phyloP scores from a whole-genome alignment of 331 rosid species.

The Telfairia occidentalis region DNA sequence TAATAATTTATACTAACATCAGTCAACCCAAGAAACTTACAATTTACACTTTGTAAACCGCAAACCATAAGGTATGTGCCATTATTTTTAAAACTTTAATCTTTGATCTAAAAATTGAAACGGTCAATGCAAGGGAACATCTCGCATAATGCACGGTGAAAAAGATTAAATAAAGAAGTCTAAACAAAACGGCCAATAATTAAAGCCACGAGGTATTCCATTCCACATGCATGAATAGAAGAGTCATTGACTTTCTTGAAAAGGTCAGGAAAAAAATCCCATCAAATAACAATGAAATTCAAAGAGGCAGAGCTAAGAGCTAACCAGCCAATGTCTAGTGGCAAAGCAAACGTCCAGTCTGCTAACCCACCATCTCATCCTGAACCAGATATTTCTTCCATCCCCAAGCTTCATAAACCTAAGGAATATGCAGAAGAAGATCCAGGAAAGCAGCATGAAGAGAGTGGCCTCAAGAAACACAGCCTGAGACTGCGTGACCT shows the following conservation, averaged over 20 bases:
- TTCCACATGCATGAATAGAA: neutral
- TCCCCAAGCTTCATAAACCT: slow-evolving; percentile 55
- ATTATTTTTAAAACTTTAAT: neutral
- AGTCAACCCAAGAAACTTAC: neutral
- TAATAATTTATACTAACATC: neutral
- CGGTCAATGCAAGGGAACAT: neutral
- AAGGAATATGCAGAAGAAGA: slow-evolving; percentile 41
- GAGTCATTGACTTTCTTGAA: neutral
- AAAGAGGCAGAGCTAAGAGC: slow-evolving; percentile 23
- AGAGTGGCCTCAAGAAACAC: slow-evolving; percentile 86
- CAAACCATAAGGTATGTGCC: neutral
- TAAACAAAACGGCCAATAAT: neutral
- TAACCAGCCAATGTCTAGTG: slow-evolving; percentile 91
- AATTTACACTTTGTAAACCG: neutral
- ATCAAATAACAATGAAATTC: neutral
- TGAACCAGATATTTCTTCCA: slow-evolving; percentile 65
- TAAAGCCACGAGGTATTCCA: neutral
- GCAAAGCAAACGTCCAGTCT: slow-evolving; percentile 82
- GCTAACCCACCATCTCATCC: slow-evolving; percentile 80
- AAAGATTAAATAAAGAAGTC: neutral
- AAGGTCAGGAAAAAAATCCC: neutral
- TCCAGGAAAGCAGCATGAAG: slow-evolving; percentile 66
- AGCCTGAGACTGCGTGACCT: slow-evolving; percentile 92
- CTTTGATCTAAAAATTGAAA: neutral
- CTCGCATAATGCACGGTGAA: neutral